A percentile compares a stretch with the other conserved stretches of the same genome.
Evolutionary conservation across 176 grass and related monocot genomes (phyloP).

Genomic region (Oryza australiensis): DNA sequence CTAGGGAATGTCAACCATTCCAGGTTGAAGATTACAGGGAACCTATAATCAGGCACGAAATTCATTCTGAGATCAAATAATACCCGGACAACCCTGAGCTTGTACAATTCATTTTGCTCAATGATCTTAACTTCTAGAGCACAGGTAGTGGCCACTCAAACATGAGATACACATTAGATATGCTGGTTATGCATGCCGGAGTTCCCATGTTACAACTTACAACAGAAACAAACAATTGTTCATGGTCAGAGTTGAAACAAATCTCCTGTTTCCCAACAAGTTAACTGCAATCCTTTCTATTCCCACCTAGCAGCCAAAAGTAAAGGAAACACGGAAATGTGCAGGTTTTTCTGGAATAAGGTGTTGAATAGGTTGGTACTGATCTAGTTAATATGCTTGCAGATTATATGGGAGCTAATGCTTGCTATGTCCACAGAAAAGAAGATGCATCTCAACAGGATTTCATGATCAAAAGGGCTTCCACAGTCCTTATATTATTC

Average conservation of each 20-base stretch:
- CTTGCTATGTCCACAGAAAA: neutral
- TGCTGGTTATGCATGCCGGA: too few species aligned
- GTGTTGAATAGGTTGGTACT: neutral
- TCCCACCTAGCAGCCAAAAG: neutral
- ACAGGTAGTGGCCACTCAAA: too few species aligned
- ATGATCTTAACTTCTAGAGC: neutral
- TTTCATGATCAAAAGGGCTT: neutral
- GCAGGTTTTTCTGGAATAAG: neutral
- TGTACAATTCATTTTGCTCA: neutral
- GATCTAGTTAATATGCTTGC: neutral
- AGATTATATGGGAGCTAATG: neutral
- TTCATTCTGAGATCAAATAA: neutral
- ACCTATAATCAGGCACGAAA: neutral
- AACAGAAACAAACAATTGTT: too few species aligned
- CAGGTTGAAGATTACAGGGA: neutral
- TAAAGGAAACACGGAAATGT: neutral
- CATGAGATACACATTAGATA: too few species aligned
- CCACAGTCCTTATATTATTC: neutral
- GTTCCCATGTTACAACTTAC: too few species aligned
- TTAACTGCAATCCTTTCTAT: neutral
- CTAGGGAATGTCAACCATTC: neutral
- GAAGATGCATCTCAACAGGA: neutral
- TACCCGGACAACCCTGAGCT: neutral
- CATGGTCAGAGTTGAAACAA: too few species aligned
- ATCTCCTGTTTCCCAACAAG: neutral